Evolutionary conservation across 2,329 filamentous ascomycete genomes (phyloP).

Genomic region (Tolypocladium album): DNA sequence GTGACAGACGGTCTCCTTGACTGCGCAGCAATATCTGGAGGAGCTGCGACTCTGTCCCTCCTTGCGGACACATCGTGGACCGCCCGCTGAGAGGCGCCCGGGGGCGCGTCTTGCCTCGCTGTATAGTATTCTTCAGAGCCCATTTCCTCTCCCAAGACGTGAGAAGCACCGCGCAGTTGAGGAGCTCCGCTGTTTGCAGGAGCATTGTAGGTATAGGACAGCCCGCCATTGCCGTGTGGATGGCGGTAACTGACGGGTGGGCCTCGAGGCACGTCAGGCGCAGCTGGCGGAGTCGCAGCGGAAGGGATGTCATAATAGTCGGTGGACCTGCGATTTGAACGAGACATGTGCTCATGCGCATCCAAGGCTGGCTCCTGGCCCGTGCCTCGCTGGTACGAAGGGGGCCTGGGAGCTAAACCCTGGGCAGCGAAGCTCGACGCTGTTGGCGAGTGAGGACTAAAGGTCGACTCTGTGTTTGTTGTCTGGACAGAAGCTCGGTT

Average conservation of each 20-base stretch:
- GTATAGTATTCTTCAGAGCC: slow-evolving; percentile 14
- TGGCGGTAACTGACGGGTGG: slow-evolving; percentile 48
- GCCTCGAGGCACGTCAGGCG: slow-evolving; percentile 49
- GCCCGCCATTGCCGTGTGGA: slow-evolving; percentile 24
- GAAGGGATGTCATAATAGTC: slow-evolving; percentile 25
- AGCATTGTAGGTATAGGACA: slow-evolving; percentile 12
- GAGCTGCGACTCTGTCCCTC: slow-evolving; percentile 10
- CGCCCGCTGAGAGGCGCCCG: slow-evolving; percentile 4
- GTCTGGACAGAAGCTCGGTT: slow-evolving; percentile 47
- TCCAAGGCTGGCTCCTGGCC: slow-evolving; percentile 27
- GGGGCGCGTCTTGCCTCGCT: slow-evolving; percentile 5
- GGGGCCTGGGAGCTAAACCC: slow-evolving; percentile 47
- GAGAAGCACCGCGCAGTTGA: slow-evolving; percentile 2
- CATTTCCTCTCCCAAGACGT: slow-evolving; percentile 11
- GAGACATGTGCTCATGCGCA: slow-evolving; percentile 7
- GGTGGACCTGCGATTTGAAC: slow-evolving; percentile 11
- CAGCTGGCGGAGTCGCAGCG: slow-evolving; percentile 33
- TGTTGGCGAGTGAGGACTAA: slow-evolving; percentile 46
- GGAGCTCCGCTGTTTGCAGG: slow-evolving; percentile 5
- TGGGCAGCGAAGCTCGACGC: slow-evolving; percentile 36
- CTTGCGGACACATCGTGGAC: slow-evolving; percentile 11
- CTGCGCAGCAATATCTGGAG: slow-evolving; percentile 13
- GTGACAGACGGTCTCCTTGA: slow-evolving; percentile 26
- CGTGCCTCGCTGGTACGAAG: slow-evolving; percentile 41
- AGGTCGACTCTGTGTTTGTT: slow-evolving; percentile 44